Evolutionary conservation across 1,139 yeast genomes (phyloP).

Genomic region (Taphrina deformans): DNA sequence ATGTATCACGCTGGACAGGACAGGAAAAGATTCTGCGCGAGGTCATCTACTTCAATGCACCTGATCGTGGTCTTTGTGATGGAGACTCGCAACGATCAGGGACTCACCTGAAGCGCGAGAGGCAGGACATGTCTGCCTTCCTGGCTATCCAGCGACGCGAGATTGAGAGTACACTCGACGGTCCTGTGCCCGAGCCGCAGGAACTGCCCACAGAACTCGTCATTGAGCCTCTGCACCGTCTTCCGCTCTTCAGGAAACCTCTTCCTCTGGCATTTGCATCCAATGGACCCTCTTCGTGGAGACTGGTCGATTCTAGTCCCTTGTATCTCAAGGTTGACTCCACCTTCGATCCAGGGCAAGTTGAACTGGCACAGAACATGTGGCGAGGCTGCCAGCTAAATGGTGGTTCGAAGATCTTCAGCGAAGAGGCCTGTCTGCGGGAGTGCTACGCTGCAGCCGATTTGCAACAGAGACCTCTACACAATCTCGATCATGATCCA

Average conservation of each 20-base stretch:
- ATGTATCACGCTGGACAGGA: background rate
- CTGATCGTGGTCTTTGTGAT: background rate
- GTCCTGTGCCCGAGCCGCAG: background rate
- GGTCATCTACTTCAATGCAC: background rate
- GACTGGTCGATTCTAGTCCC: background rate
- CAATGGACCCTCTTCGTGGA: background rate
- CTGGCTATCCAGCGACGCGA: background rate
- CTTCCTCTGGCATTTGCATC: background rate
- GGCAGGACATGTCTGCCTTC: background rate
- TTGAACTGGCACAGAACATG: background rate
- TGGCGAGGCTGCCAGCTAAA: background rate
- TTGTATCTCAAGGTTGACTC: background rate
- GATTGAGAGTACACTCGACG: background rate
- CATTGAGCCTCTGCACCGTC: slow-evolving; percentile 9
- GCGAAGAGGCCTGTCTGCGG: background rate
- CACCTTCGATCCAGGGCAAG: background rate
- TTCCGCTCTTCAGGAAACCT: background rate
- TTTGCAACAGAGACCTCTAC: background rate
- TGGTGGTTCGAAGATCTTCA: too few species aligned
- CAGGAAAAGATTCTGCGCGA: background rate
- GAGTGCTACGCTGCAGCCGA: background rate
- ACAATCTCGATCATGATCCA: background rate
- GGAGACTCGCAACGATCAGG: background rate
- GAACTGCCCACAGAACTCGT: background rate
- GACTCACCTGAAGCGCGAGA: background rate